Conservation (phyloP, 2,329 filamentous ascomycete species). For the Ciborinia camelliae region DNA sequence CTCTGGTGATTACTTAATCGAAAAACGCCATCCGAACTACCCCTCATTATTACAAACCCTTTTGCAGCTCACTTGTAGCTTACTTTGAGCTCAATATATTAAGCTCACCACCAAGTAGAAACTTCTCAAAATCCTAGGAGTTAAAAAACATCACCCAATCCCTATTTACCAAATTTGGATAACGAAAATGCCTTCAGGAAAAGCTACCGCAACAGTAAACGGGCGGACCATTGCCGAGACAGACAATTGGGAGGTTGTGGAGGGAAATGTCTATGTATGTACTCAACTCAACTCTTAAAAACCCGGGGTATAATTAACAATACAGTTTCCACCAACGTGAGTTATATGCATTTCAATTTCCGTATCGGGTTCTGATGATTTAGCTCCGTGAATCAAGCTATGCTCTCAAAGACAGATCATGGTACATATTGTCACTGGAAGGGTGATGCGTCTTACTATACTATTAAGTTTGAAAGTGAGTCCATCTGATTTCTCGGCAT, state of each 20-base stretch:
- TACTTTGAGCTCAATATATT: neutral
- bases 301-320: too few species aligned
- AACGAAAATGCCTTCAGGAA: constrained; percentile 28
- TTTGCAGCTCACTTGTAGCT: neutral
- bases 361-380: neutral
- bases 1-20: neutral
- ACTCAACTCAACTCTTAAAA: too few species aligned
- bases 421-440: constrained; percentile 47
- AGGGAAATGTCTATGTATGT: constrained; percentile 47
- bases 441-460: constrained; percentile 47
- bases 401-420: constrained; percentile 42
- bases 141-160: neutral
- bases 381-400: constrained; percentile 41
- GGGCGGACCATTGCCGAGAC: constrained; percentile 46
- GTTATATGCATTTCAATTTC: constrained; percentile 13
- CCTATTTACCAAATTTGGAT: too few species aligned
- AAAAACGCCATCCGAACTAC: constrained; percentile 9
- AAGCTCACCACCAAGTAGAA: neutral
- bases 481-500: neutral
- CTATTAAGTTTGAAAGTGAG: constrained; percentile 42
- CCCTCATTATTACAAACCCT: constrained; percentile 16
- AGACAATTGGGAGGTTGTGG: constrained; percentile 46
- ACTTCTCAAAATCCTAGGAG: neutral
- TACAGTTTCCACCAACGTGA: constrained; percentile 40
- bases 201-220: constrained; percentile 42